Base-by-base conservation (phyloP, 805 yeast genomes). In the Wickerhamomyces alni region DNA sequence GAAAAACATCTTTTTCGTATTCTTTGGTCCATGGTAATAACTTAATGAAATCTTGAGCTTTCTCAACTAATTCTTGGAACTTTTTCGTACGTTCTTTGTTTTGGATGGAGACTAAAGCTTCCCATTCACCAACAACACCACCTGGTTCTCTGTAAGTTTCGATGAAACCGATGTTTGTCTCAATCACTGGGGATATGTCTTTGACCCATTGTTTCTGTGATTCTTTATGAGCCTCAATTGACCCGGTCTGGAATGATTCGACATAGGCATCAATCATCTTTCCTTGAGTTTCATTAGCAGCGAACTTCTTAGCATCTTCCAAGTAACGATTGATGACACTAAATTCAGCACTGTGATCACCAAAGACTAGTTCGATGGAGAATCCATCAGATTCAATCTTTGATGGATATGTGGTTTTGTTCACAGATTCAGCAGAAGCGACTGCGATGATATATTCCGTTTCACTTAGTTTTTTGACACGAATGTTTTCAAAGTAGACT, bases 91-190 rank as follows among this genome's bases (percentile, higher is more conserved):
- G 74, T 46, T 86, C 91, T 56, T 83, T 82, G 62, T 87, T 87
- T 40, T 87, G 94, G 77, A 87, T 83, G 17, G 95, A 91, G 26
- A 87, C 93, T 35, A 87, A 66, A 22, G 95, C 87, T 65, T 87
- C 96, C 91, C 93, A 87, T 62, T 87, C 96, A 43, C 96, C 96
- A 55, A 88, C 75, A 35, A 87, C 86, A 35, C 95, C 95, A 25
- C 89, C 75, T 13, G 95, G 95, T 58, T 87, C 96, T 61, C 96
- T 74, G 65, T 87, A 87, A 22, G 96, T 87, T 65, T 87, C 96
- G 51, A 87, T 87, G 59, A 87, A 87, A 0, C 96, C 96, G 51
- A 87, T 76, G 58, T 87, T 87, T 33, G 91, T 79, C 63, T 80
- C 87, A 29, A 81, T 80, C 12, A 66, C 66, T 11, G 96, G 96